These are phyloP conservation scores for Gossypium anomalum DNA, from an alignment of 345 rosid species.

Conservation along the genomic window DNA sequence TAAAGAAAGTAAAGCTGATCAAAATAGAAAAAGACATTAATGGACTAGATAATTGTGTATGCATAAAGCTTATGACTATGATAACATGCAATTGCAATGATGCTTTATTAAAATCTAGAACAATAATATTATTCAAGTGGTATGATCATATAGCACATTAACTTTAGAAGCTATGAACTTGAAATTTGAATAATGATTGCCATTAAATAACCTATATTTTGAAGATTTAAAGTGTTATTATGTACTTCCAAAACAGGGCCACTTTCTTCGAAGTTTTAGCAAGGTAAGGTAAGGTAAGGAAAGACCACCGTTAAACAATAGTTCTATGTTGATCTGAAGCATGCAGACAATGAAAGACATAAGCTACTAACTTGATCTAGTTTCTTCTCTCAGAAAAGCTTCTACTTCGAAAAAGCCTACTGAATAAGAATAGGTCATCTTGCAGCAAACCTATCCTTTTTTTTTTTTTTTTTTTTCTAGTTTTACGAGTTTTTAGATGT, in stretches of 20 bases:
- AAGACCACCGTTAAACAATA: not conserved
- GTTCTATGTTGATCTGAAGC: not conserved
- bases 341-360: not conserved
- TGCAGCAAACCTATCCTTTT: not conserved
- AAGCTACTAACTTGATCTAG: not conserved
- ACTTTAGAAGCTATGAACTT: not conserved
- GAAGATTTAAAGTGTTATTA: not conserved
- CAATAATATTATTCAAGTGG: not conserved
- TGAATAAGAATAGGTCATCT: not conserved
- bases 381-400: not conserved
- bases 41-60: not conserved
- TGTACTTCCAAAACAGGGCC: not conserved
- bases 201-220: not conserved
- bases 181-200: not conserved
- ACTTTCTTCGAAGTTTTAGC: not conserved
- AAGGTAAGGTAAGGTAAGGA: not conserved
- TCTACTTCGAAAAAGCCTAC: not conserved
- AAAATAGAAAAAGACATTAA: not conserved
- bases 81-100: not conserved
- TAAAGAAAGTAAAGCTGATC: not conserved
- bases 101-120: not conserved
- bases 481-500: not conserved
- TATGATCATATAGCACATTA: not conserved
- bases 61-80: not conserved
- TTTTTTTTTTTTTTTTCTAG: not conserved